Base-by-base conservation (phyloP, 1,284 basidiomycete genomes). In the Naganishia sp. region DNA sequence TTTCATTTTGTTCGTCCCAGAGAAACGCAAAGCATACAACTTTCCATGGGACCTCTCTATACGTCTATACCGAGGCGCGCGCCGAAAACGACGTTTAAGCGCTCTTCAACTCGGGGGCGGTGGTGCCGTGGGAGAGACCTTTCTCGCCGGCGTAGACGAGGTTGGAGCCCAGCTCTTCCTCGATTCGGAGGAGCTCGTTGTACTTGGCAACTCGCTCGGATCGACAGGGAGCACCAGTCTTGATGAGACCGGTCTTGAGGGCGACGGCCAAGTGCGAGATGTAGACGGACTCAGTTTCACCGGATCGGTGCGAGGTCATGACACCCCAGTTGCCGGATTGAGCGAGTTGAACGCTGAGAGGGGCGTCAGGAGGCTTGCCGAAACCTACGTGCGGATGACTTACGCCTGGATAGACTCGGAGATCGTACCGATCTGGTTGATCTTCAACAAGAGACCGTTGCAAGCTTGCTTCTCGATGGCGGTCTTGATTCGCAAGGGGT, bases 391-490 rank as follows among this genome's bases (percentile, higher is more conserved):
- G 18, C 15, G 15, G 17, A 13, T 21, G 2, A 72, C 75, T 72
- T 63, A 76, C 75, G 79, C 79, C 72, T 80, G 73, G 80, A 83
- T 98, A 45, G 95, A 97, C 83, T 99, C 96, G 68, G 94, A 94
- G 83, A 99, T 95, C 72, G 94, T 96, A 77, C 95, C 96, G 79
- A 99, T 99, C 83, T 99, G 95, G 86, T 97, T 96, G 80, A 94
- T 89, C 86, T 99, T 99, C 82, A 99, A 88, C 72, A 99, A 85
- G 45, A 99, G 87, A 81, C 94, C 96, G 79, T 98, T 98, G 88
- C 95, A 99, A 51, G 96, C 92, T 87, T 97, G 98, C 88, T 96
- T 97, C 84, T 98, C 91, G 73, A 99, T 97, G 74, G 96, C 96
- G 54, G 91, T 95, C 87, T 94, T 94, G 88, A 99, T 98, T 71